A percentile compares a stretch with the other conserved stretches of the same genome.
Evolutionary conservation across 2,329 filamentous ascomycete genomes (phyloP).

Genomic region (Fusarium sp.): DNA sequence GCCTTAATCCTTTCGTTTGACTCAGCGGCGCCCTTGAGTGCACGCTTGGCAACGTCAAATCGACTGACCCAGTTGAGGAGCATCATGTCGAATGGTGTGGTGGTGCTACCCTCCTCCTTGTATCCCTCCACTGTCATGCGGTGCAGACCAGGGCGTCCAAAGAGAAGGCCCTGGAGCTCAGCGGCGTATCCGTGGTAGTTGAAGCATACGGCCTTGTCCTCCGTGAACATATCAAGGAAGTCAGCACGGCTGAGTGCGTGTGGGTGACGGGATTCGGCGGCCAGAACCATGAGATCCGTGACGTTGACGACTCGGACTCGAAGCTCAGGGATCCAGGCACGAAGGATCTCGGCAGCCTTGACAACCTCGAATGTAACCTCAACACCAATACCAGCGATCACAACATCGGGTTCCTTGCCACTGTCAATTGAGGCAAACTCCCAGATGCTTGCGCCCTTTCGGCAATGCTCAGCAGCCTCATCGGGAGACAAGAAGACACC

Average conservation of each 20-base stretch:
- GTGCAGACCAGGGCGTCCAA: slow-evolving; percentile 62
- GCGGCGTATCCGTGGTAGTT: slow-evolving; percentile 74
- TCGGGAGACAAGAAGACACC: slow-evolving; percentile 66
- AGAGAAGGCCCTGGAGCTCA: slow-evolving; percentile 70
- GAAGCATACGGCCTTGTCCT: slow-evolving; percentile 65
- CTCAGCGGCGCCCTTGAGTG: slow-evolving; percentile 59
- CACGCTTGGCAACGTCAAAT: slow-evolving; percentile 67
- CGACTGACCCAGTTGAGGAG: slow-evolving; percentile 68
- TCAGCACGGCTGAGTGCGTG: slow-evolving; percentile 63
- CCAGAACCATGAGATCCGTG: slow-evolving; percentile 72
- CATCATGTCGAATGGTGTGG: slow-evolving; percentile 77
- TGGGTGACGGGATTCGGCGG: slow-evolving; percentile 64
- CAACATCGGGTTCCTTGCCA: slow-evolving; percentile 68
- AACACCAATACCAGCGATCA: slow-evolving; percentile 71
- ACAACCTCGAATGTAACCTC: slow-evolving; percentile 74
- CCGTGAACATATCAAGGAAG: slow-evolving; percentile 67
- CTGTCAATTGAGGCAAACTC: slow-evolving; percentile 68
- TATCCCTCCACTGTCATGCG: slow-evolving; percentile 68
- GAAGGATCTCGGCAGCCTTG: slow-evolving; percentile 66
- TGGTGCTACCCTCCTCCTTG: slow-evolving; percentile 72
- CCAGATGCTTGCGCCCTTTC: slow-evolving; percentile 68
- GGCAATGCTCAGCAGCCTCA: slow-evolving; percentile 70
- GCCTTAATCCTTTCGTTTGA: slow-evolving; percentile 59
- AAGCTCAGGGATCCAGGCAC: slow-evolving; percentile 59
- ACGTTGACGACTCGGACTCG: slow-evolving; percentile 72